Conservation (phyloP, 2,329 filamentous ascomycete species). For the Pseudofabraea citricarpa region DNA sequence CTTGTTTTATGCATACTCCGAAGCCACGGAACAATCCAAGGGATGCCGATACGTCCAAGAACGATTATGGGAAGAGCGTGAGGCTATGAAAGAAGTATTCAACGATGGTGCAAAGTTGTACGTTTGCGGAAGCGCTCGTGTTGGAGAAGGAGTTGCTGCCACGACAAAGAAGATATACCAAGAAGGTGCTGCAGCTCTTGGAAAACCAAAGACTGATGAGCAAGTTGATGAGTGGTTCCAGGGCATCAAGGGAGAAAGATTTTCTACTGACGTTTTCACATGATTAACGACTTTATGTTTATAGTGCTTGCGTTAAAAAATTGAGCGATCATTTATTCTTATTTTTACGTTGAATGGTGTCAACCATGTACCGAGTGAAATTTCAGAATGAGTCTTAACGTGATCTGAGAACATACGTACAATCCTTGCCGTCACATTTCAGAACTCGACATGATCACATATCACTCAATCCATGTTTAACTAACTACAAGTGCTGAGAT, state of each 20-base stretch:
- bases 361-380: no score
- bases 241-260: conserved; percentile 38
- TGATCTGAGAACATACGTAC: no score
- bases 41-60: conserved; percentile 22
- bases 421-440: no score
- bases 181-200: conserved; percentile 30
- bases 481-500: no score
- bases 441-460: no score
- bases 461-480: no score
- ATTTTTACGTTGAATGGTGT: no score
- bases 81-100: conserved; percentile 18
- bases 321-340: no score
- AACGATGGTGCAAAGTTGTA: conserved; percentile 20
- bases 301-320: no score
- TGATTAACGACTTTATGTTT: conserved; percentile 1
- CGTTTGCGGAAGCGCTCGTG: conserved; percentile 22
- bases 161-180: conserved; percentile 36
- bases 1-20: conserved; percentile 18
- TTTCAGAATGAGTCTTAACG: no score
- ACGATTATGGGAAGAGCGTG: conserved; percentile 19
- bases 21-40: conserved; percentile 14
- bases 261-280: conserved; percentile 39
- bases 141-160: conserved; percentile 39
- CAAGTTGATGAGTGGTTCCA: conserved; percentile 40
- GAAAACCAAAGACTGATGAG: conserved; percentile 31